These are phyloP conservation scores for Ceratobasidium sp. DNA, from an alignment of 1,284 basidiomycete species.

Conservation along the genomic window DNA sequence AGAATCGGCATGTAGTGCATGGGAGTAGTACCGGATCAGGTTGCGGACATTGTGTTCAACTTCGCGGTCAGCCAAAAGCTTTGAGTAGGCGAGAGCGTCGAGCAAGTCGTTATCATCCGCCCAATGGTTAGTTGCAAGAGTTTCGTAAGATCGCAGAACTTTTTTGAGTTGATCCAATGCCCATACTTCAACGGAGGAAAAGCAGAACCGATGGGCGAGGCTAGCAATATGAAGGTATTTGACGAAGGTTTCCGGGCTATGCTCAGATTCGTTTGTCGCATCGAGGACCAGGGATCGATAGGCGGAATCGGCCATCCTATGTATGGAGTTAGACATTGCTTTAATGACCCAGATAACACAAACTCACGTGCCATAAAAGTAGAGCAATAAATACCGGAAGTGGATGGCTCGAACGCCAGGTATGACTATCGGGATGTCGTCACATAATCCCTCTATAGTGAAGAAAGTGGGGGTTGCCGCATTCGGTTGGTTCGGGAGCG, in stretches of 20 bases:
- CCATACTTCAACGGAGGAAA: conserved; percentile 3
- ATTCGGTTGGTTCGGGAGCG: not conserved
- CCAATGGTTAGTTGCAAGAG: not conserved
- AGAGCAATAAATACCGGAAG: not conserved
- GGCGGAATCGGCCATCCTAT: not conserved
- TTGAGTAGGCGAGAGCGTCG: not conserved
- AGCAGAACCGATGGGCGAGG: conserved; percentile 20
- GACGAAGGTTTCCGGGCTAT: not conserved
- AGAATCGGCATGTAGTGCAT: not conserved
- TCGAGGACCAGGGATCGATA: conserved; percentile 7
- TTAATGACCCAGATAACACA: not conserved
- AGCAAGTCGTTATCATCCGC: not conserved
- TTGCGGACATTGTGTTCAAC: not conserved
- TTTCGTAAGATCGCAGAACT: no score
- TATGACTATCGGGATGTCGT: conserved; percentile 8
- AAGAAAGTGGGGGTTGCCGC: not conserved
- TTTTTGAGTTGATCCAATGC: not conserved
- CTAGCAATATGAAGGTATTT: conserved; percentile 22
- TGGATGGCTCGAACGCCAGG: not conserved
- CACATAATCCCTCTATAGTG: not conserved
- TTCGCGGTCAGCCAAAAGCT: not conserved
- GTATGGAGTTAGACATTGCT: no score
- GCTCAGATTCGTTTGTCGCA: not conserved
- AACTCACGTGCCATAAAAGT: conserved; percentile 3
- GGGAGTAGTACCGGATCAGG: not conserved